Evolutionary conservation across 148 eudicot genomes (phyloP).

Genomic region (Chenopodium suecicum): DNA sequence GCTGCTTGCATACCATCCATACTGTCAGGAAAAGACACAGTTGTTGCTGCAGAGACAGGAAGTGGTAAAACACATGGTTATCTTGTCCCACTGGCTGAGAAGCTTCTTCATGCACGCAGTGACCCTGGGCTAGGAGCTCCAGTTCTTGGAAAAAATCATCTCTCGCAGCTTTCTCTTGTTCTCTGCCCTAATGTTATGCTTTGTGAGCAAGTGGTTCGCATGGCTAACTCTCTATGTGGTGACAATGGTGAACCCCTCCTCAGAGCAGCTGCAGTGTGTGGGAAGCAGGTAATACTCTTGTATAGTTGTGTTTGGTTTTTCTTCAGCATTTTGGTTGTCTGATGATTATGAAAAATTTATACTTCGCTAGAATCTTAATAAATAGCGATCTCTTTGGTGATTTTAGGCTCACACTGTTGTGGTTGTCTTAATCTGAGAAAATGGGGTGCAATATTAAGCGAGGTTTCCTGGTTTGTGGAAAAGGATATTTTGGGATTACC

Average conservation of each 20-base stretch:
- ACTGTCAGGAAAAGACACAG: constrained; percentile 66
- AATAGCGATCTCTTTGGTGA: too few species aligned
- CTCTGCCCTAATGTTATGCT: constrained; percentile 96
- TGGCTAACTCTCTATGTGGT: constrained; percentile 68
- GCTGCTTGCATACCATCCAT: constrained; percentile 86
- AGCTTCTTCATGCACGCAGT: constrained; percentile 32
- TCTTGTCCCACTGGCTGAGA: constrained; percentile 78
- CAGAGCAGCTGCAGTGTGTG: constrained; percentile 72
- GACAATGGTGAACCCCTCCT: constrained; percentile 67
- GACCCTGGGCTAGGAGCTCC: constrained; percentile 22
- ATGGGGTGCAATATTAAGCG: not conserved
- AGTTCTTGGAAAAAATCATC: constrained; percentile 24
- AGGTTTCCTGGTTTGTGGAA: not conserved
- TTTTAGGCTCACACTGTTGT: too few species aligned
- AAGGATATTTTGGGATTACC: not conserved
- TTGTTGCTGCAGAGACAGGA: constrained; percentile 95
- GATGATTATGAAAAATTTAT: not conserved
- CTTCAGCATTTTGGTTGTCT: not conserved
- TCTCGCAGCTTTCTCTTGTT: constrained; percentile 52
- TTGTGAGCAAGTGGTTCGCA: constrained; percentile 94
- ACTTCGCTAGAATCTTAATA: not conserved
- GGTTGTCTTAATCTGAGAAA: not conserved
- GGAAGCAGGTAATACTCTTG: constrained; percentile 47
- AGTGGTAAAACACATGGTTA: constrained; percentile 95
- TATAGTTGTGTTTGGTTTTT: not conserved